These are phyloP conservation scores for Knufia fluminis DNA, from an alignment of 2,329 filamentous ascomycete genomes.

Conservation along the genomic window DNA sequence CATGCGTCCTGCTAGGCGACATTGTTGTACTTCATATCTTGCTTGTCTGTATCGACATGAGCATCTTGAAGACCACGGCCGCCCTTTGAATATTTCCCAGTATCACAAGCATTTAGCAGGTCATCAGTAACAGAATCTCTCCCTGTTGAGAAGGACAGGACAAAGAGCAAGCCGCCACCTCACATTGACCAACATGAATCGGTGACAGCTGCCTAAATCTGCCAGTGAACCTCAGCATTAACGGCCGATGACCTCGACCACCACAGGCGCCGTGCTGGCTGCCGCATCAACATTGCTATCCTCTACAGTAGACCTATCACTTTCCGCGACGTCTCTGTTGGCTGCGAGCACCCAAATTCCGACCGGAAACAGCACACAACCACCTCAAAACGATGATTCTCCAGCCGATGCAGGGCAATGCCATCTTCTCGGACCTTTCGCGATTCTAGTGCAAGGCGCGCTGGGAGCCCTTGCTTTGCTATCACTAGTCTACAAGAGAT, in stretches of 20 bases:
- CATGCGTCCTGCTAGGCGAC: neutral
- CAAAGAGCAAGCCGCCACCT: neutral
- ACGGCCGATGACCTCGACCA: neutral
- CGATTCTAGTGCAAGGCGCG: constrained; percentile 78
- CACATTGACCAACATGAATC: neutral
- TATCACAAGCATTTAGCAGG: too few species aligned
- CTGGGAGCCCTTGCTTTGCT: constrained; percentile 74
- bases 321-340: neutral
- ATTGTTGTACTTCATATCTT: neutral
- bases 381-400: constrained; percentile 16
- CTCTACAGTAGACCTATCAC: neutral
- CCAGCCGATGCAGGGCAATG: constrained; percentile 62
- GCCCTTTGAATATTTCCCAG: neutral
- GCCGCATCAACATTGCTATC: constrained; percentile 1
- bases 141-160: too few species aligned
- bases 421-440: constrained; percentile 78
- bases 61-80: too few species aligned
- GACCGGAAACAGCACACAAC: neutral
- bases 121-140: too few species aligned
- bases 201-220: constrained; percentile 1
- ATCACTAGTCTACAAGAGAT: constrained; percentile 86
- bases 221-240: neutral
- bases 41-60: too few species aligned
- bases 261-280: neutral
- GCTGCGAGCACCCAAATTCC: neutral